Base-by-base conservation (phyloP, 2,329 filamentous ascomycete genomes). In the Hymenoscyphus infarciens region DNA sequence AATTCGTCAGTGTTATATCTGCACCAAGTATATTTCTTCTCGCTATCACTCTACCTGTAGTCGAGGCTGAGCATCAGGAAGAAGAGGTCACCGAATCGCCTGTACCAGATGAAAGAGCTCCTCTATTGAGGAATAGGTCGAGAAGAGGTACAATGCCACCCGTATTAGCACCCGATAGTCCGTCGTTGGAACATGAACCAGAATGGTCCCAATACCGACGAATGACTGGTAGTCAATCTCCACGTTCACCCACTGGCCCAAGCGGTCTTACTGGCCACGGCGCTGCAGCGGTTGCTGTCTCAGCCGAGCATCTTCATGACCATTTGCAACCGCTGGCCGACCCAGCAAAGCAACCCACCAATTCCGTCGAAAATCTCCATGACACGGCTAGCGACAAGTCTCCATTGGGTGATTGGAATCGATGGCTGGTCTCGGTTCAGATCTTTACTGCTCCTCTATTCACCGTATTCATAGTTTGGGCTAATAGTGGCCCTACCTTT, bases 11-110 rank as follows among this genome's bases (percentile, higher is more conserved):
- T 52, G 71, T 95, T 11, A 82, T 96, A 42, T 93, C 93, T 7
- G 88, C 92, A n/a, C 91, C 93, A 1, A 96, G 90, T 69, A 92
- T 99, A 42, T 91, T 99, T 66, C 78, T 98, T 1, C 81, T 99
- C 3, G 94, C 94, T 0, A 86, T 95, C 56, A 99, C 95, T 0
- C 76, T 99, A 4, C 95, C 96, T 0, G 92, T 99, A 0, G 91
- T 97, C 5, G 94, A 98, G 70, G 84, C 84, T 1, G 81, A 84
- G 22, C 80, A 82, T 7, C 83, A 86, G 13, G 76, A 79, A 2
- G 76, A 76, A 5, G 79, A 81, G 38, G 61, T 67, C 27, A 64
- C 62, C 38, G 62, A 67, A 35, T 61, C 64, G n/a, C 56, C 61
- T 16, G 31, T 65, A 8, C 10, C 29, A 5, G 62, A 66, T n/a